Evolutionary conservation across 1,139 yeast species (phyloP).

Genomic region (Hyphopichia wangnamkhiaoensis): DNA sequence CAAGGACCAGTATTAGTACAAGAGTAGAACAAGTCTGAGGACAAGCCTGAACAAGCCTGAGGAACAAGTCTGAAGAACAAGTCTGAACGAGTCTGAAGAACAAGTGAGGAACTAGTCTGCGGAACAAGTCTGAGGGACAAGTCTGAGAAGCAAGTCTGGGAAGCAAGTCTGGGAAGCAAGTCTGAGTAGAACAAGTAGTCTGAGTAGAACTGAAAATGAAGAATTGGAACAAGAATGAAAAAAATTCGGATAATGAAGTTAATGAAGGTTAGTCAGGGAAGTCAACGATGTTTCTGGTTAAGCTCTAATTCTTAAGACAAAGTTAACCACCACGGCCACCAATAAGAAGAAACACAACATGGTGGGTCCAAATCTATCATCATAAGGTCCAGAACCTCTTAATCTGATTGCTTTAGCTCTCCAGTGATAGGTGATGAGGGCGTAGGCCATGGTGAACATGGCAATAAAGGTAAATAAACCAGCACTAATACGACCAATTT

Average conservation of each 20-base stretch:
- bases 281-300: constrained; percentile 12
- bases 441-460: constrained; percentile 97
- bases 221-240: background rate
- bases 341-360: constrained; percentile 91
- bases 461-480: constrained; percentile 92
- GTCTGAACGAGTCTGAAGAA: too few relatives aligned
- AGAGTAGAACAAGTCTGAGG: too few relatives aligned
- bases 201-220: too few relatives aligned
- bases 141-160: too few relatives aligned
- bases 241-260: too few relatives aligned
- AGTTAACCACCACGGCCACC: constrained; percentile 90
- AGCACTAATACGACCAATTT: constrained; percentile 88
- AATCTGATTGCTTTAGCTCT: constrained; percentile 97
- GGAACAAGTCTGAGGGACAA: too few relatives aligned
- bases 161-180: too few relatives aligned
- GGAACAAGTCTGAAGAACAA: too few relatives aligned
- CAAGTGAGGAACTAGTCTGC: too few relatives aligned
- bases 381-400: constrained; percentile 97
- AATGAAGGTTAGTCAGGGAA: background rate
- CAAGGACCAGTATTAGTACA: too few relatives aligned
- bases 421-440: constrained; percentile 96
- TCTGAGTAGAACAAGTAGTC: too few relatives aligned
- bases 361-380: constrained; percentile 98
- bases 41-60: too few relatives aligned
- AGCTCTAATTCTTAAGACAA: constrained; percentile 76